Conservation (phyloP, 2,329 filamentous ascomycete species). For the Fusarium sp. region DNA sequence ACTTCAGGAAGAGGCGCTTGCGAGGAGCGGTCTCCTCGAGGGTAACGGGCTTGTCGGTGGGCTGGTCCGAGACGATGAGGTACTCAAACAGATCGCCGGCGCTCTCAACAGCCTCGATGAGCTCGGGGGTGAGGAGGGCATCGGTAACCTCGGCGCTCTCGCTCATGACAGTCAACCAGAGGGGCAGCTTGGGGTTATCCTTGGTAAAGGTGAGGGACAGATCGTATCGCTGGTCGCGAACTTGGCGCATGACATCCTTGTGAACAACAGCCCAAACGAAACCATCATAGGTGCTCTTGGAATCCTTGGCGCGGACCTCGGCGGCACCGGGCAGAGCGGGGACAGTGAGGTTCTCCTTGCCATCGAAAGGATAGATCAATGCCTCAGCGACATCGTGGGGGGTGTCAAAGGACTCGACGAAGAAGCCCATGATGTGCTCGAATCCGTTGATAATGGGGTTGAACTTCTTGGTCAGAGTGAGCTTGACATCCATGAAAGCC, state of each 20-base stretch:
- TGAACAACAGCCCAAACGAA: conserved; percentile 97
- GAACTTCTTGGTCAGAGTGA: conserved; percentile 86
- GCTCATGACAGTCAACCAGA: conserved; percentile 94
- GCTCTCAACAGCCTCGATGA: conserved; percentile 81
- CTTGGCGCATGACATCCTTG: conserved; percentile 91
- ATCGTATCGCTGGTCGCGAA: conserved; percentile 94
- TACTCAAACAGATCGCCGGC: conserved; percentile 86
- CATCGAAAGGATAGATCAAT: conserved; percentile 89
- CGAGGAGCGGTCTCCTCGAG: conserved; percentile 85
- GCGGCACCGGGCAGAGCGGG: conserved; percentile 71
- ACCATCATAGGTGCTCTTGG: conserved; percentile 81
- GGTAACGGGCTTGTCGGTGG: conserved; percentile 84
- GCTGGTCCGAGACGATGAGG: conserved; percentile 90
- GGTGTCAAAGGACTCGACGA: conserved; percentile 79
- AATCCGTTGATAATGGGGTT: conserved; percentile 75
- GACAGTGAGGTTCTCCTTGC: conserved; percentile 84
- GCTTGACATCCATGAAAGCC: conserved; percentile 87
- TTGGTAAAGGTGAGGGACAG: conserved; percentile 92
- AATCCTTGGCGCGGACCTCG: conserved; percentile 64
- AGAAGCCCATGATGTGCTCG: conserved; percentile 78
- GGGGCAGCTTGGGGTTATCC: conserved; percentile 88
- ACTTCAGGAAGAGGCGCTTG: conserved; percentile 88
- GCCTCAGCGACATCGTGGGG: conserved; percentile 82
- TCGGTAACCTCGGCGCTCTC: conserved; percentile 97
- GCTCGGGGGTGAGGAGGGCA: conserved; percentile 84